A percentile compares a stretch with the other conserved stretches of the same genome.
Evolutionary conservation across 495 filamentous ascomycete species (phyloP).

Genomic region (Schizothecium vesticola): DNA sequence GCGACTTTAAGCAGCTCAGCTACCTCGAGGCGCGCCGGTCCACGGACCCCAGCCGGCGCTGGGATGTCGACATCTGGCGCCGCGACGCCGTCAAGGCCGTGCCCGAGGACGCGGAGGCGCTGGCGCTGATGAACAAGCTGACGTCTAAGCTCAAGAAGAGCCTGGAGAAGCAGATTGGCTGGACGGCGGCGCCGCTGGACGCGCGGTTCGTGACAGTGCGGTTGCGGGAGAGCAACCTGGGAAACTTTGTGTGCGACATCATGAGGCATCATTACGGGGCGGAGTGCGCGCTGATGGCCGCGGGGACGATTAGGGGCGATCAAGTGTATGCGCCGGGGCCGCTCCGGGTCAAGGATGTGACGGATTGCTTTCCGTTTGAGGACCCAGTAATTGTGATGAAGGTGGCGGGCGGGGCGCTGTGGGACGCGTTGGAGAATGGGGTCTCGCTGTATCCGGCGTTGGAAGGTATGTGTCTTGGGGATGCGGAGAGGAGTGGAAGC

Average conservation of each 20-base stretch:
- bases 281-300: slow-evolving; percentile 79
- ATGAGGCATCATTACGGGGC: slow-evolving; percentile 76
- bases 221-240: slow-evolving; percentile 70
- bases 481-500: background rate
- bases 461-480: slow-evolving; percentile 52
- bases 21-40: slow-evolving; percentile 71
- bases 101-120: slow-evolving; percentile 52
- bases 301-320: slow-evolving; percentile 85
- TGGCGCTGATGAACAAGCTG: slow-evolving; percentile 57
- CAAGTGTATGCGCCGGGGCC: slow-evolving; percentile 81
- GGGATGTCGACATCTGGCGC: slow-evolving; percentile 74
- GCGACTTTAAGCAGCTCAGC: slow-evolving; percentile 85
- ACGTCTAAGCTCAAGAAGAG: slow-evolving; percentile 66
- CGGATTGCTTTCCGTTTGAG: slow-evolving; percentile 84
- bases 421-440: slow-evolving; percentile 75
- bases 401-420: slow-evolving; percentile 58
- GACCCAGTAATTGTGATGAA: slow-evolving; percentile 79
- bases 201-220: slow-evolving; percentile 80
- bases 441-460: slow-evolving; percentile 74
- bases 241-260: slow-evolving; percentile 85
- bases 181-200: slow-evolving; percentile 72
- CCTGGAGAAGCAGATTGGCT: slow-evolving; percentile 77
- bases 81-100: slow-evolving; percentile 65
- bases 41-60: slow-evolving; percentile 38
- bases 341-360: slow-evolving; percentile 68